Base-by-base conservation (phyloP, 2,329 filamentous ascomycete species). In the Colletotrichum orchidophilum region DNA sequence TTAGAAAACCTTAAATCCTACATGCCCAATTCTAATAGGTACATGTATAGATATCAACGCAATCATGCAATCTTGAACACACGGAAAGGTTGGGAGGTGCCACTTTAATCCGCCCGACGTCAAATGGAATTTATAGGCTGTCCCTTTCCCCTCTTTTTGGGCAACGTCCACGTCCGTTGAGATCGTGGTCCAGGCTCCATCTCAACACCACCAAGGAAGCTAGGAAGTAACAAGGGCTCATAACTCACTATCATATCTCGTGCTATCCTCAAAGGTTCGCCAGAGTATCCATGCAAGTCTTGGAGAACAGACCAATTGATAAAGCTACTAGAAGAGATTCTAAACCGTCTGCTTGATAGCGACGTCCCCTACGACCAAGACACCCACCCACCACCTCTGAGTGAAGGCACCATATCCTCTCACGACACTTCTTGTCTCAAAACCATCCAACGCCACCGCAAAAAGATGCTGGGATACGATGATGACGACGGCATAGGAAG, bases 81-180 rank as follows among this genome's bases (percentile, higher is more conserved):
- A 58, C 12, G 26, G 33, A 59, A 12, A 42, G 33, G 5, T 21
- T 35, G 21, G 9, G 35, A 33, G 59, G 59, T 3, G 1, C 42
- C 46, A 62, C 59, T 62, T 62, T 62, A 33, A 50, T 62, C 46
- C n/a, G 59, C 21, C 6, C 6, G 8, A n/a, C 1, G 8, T 11
- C 29, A 62, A 62, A 50, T 27, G 3, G 12, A 29, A 8, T 50
- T 24, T 49, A 15, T 27, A 12, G 29, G 42, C 27, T 50, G n/a
- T n/a, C n/a, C n/a, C n/a, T 60, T 61, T 21, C 59, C 59, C 59
- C 59, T 62, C 59, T 35, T 62, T 52, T 26, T n/a, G 7, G 27
- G 11, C 18, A 50, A 24, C 29, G n/a, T n/a, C n/a, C n/a, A n/a
- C n/a, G n/a, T n/a, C n/a, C n/a, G n/a, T n/a, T n/a, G n/a, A n/a